Base-by-base conservation (phyloP, 2,329 filamentous ascomycete species). In the Neobulgaria alba region DNA sequence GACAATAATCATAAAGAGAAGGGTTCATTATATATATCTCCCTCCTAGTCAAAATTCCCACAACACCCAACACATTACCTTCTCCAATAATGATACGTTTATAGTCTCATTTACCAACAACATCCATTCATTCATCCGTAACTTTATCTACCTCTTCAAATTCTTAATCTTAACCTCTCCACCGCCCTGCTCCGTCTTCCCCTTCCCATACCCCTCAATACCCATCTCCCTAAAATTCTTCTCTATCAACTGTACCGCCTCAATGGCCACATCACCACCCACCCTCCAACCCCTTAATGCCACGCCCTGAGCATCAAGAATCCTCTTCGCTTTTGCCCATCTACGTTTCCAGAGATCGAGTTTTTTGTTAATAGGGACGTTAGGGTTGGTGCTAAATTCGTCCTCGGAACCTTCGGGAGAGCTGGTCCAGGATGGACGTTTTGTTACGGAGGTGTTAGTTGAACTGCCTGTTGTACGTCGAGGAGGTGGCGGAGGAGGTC, bases 261-360 rank as follows among this genome's bases (percentile, higher is more conserved):
- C 80, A 1, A 67, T 67, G 41, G 76, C 67, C 5, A 85, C 81
- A 63, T 92, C 85, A 19, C 70, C 67, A 0, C 85, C 85, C 9
- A 72, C 73, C 31, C 82, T 70, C 85, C 85, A 92, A 15, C 74
- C 85, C 48, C 83, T 76, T 26, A 92, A 58, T 49, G 72, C 65
- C 1, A 92, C 81, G 3, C 81, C 81, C 29, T 78, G 66, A 4
- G 67, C 64, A n/a, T 75, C 73, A 8, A 90, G 67, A 29, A 66
- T 61, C 20, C 77, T 65, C 48, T 82, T 77, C 3, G 85, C 84
- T 33, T 75, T 66, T 31, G 71, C 72, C 64, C 85, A 75, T 30
- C 85, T 66, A 41, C 79, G 72, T 46, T 71, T 68, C 85, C 85
- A 92, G 35, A 87, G 56, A 45, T 82, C 79, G 41, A 87, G 67